A percentile compares a stretch with the other conserved stretches of the same genome.
Conservation (phyloP, 495 filamentous ascomycete species). For the Talaromyces thailandensis region DNA sequence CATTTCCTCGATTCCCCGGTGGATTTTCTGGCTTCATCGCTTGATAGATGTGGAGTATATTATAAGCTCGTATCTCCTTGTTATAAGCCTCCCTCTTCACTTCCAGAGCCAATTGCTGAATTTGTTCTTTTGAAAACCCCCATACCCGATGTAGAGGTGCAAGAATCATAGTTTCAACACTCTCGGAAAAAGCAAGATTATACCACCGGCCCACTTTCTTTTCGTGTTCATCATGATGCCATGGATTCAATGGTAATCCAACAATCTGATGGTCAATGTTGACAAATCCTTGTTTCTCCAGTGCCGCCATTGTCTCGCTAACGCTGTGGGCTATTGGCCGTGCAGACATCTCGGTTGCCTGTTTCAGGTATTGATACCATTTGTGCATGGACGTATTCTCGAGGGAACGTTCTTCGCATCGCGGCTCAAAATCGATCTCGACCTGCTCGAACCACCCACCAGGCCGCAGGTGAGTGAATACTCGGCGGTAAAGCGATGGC, state of each 20-base stretch:
- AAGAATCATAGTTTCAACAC: slow-evolving; percentile 64
- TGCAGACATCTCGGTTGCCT: slow-evolving; percentile 56
- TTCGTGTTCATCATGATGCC: slow-evolving; percentile 60
- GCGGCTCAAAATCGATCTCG: slow-evolving; percentile 82
- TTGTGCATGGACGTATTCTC: slow-evolving; percentile 38
- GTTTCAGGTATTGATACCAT: slow-evolving; percentile 64
- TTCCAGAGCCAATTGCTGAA: slow-evolving; percentile 49
- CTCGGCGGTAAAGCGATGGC: slow-evolving; percentile 61
- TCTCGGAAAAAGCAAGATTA: slow-evolving; percentile 63
- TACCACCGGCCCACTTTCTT: slow-evolving; percentile 79
- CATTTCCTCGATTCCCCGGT: slow-evolving; percentile 7
- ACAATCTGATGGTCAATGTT: slow-evolving; percentile 72
- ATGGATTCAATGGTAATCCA: slow-evolving; percentile 66
- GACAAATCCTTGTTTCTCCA: slow-evolving; percentile 69
- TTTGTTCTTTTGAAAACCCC: slow-evolving; percentile 55
- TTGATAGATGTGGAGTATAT: slow-evolving; percentile 54
- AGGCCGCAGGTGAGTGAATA: slow-evolving; percentile 73
- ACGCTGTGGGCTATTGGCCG: slow-evolving; percentile 61
- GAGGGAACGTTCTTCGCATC: slow-evolving; percentile 61
- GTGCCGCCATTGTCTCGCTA: slow-evolving; percentile 46
- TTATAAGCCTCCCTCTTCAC: slow-evolving; percentile 64
- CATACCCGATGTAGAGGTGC: slow-evolving; percentile 64
- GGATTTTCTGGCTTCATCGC: slow-evolving; percentile 26
- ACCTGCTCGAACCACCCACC: slow-evolving; percentile 81
- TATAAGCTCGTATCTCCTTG: slow-evolving; percentile 61